Conservation (phyloP, 305 asterid species). For the Solanum hybrid region DNA sequence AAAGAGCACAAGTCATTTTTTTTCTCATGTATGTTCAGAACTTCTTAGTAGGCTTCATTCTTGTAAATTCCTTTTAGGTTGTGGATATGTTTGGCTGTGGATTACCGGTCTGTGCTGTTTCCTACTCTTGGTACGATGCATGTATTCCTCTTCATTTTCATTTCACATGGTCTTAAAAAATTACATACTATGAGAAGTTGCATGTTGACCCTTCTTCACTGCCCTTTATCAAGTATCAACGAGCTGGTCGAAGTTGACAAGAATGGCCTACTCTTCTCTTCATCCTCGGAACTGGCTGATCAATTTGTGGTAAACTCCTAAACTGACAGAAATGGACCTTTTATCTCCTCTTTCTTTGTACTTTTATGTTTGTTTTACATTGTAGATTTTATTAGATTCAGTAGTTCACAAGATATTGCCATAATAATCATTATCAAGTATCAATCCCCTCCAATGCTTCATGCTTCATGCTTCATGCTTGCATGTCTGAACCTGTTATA, state of each 20-base stretch:
- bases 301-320: conserved; percentile 68
- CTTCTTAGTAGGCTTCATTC: conserved; percentile 7
- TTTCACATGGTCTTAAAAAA: neutral
- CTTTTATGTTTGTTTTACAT: neutral
- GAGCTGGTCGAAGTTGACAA: conserved; percentile 82
- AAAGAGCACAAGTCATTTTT: neutral
- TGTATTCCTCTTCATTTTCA: neutral
- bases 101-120: conserved; percentile 92
- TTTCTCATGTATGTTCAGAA: neutral
- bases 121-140: conserved; percentile 81
- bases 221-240: conserved; percentile 48
- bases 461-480: neutral
- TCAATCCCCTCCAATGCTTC: neutral
- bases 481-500: neutral
- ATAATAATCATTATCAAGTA: neutral
- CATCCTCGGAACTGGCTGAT: conserved; percentile 88
- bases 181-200: neutral
- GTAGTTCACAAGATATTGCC: neutral
- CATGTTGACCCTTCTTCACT: conserved; percentile 11
- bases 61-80: conserved; percentile 40
- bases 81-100: conserved; percentile 99
- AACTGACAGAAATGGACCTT: neutral
- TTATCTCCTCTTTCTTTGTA: neutral
- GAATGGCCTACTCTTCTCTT: conserved; percentile 86
- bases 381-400: neutral